Evolutionary conservation across 805 yeast genomes (phyloP), one percentile per base, ranked within the genome.

Genomic region (Ogataea angusta): DNA sequence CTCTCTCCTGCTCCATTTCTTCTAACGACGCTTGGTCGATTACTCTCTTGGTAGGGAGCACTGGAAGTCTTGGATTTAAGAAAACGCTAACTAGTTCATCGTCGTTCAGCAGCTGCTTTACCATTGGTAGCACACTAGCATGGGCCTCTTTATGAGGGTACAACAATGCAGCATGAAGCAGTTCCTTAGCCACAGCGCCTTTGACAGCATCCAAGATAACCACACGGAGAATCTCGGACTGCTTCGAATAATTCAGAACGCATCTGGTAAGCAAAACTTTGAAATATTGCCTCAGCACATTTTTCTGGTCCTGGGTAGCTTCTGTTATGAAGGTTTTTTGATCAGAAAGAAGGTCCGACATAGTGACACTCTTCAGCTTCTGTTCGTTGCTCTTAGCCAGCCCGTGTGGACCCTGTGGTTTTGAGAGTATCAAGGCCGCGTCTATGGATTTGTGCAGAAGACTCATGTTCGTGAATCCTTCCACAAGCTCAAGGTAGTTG

Each of bases 41-140:
- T 22, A 17, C 22, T 30, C 39, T 31, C 29, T 51, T 46, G 30
- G 36, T 23, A 9, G 63, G 53, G 10, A 62, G 39, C n/a, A 61
- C 31, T 3, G 96, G 95, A 51, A 87, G 75, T 53, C 93, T 70
- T 30, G 96, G 95, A 52, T 84, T 83, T 39, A 77, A 72, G 51
- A 86, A 68, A 1, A 83, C 68, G 53, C 85, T 76, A 30, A 81
- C 57, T 15, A 75, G 56, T 7, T 69, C 73, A 53, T 78, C 76
- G 30, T 66, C 59, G 10, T 69, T 69, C 3, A 83, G 57, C 5
- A 84, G 54, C 2, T 68, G 63, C 10, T 77, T 60, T 1, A 84
- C 82, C 43, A 90, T 77, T 7, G 96, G 95, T 45, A 85, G 67
- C 22, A 85, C 69, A 10, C 88, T 80, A 30, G 75, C 72, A 23